A percentile compares a stretch with the other conserved stretches of the same genome.
These are phyloP conservation scores for Peronospora farinosa DNA, from an alignment of 352 stramenopile genomes.

Conservation along the genomic window DNA sequence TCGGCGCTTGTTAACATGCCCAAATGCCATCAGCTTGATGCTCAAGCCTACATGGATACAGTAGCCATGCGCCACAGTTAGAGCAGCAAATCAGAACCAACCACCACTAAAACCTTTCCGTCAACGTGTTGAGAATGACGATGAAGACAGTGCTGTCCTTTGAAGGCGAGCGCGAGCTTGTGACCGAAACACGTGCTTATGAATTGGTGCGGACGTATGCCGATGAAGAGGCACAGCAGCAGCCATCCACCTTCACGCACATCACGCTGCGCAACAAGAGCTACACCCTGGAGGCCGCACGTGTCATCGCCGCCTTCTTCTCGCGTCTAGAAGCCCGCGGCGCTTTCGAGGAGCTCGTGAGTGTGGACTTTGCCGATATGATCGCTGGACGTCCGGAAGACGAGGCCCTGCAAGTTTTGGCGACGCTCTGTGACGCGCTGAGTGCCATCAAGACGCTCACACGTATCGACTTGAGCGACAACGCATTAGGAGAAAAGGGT, in stretches of 20 bases:
- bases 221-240: conserved; percentile 15
- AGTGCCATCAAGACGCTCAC: conserved; percentile 64
- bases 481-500: conserved; percentile 92
- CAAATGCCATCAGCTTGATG: too few species aligned
- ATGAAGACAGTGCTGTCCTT: conserved; percentile 52
- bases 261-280: conserved; percentile 87
- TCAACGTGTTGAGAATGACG: conserved; percentile 8
- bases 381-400: conserved; percentile 78
- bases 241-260: conserved; percentile 49
- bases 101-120: too few species aligned
- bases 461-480: conserved; percentile 89
- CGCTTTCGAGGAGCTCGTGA: conserved; percentile 54
- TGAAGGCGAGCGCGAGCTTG: conserved; percentile 72
- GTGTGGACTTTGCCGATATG: conserved; percentile 85
- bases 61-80: too few species aligned
- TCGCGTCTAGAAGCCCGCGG: conserved; percentile 36
- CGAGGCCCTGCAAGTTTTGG: conserved; percentile 76
- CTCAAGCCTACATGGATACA: too few species aligned
- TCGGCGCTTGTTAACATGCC: too few species aligned
- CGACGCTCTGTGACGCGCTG: conserved; percentile 72
- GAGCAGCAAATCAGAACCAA: too few species aligned
- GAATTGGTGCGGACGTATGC: conserved; percentile 57
- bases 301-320: conserved; percentile 73
- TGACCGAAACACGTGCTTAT: conserved; percentile 58
- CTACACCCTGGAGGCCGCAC: conserved; percentile 73